Conservation (phyloP, 208 protist genomes). For the Leishmania turanica region DNA sequence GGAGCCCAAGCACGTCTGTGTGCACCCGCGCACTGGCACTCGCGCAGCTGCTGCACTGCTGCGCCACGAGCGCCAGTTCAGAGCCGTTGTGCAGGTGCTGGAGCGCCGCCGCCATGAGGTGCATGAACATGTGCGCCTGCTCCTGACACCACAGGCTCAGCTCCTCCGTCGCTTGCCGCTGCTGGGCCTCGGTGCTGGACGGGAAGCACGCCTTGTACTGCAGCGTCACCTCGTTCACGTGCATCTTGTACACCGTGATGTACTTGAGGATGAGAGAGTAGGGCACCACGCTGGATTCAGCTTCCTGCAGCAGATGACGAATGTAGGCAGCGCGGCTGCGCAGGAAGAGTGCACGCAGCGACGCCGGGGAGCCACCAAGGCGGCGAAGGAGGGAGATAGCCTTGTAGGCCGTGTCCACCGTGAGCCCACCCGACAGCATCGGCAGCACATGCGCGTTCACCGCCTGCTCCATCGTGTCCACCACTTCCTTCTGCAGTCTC, state of each 20-base stretch:
- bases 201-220: conserved; percentile 82
- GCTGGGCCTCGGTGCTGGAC: conserved; percentile 23
- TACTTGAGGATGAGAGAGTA: conserved; percentile 66
- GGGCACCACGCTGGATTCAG: conserved; percentile 41
- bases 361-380: conserved; percentile 38
- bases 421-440: conserved; percentile 57
- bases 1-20: conserved; percentile 52
- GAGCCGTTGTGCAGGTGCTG: conserved; percentile 67
- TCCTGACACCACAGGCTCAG: conserved; percentile 55
- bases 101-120: conserved; percentile 42
- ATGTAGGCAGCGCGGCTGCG: conserved; percentile 50
- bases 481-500: conserved; percentile 32
- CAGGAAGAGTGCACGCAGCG: conserved; percentile 63
- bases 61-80: conserved; percentile 73
- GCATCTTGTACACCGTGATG: conserved; percentile 76
- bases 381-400: conserved; percentile 61
- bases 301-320: conserved; percentile 43
- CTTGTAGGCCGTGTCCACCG: conserved; percentile 71
- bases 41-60: conserved; percentile 63
- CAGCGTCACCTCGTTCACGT: conserved; percentile 71
- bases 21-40: conserved; percentile 42
- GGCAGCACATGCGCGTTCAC: conserved; percentile 61
- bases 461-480: conserved; percentile 36
- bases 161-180: conserved; percentile 12
- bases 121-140: conserved; percentile 50